Conservation (phyloP, 768 basidiomycete species). For the Hydnum rufescens region DNA sequence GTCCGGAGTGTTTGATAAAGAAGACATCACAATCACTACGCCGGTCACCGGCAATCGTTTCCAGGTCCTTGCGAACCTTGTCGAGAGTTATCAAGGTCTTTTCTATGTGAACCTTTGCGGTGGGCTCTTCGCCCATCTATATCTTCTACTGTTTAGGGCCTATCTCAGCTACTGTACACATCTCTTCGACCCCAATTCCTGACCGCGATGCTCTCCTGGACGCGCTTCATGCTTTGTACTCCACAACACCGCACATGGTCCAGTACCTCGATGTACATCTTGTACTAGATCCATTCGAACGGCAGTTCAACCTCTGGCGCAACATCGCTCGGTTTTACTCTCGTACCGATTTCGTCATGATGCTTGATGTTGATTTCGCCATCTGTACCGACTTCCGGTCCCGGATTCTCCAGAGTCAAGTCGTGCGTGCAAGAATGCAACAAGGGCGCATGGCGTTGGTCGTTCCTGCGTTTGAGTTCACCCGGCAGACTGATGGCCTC, state of each 20-base stretch:
- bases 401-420: conserved; percentile 28
- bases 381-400: conserved; percentile 62
- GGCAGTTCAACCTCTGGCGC: conserved; percentile 81
- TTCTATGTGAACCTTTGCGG: conserved; percentile 1
- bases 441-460: conserved; percentile 54
- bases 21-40: conserved; percentile 73
- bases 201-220: conserved; percentile 32
- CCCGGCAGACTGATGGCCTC: conserved; percentile 40
- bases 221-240: conserved; percentile 46
- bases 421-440: conserved; percentile 28
- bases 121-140: background rate
- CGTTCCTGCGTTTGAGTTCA: conserved; percentile 70
- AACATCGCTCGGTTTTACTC: conserved; percentile 73
- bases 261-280: conserved; percentile 68
- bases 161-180: conserved; percentile 66
- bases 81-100: conserved; percentile 56
- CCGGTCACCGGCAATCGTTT: conserved; percentile 66
- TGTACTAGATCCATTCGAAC: conserved; percentile 50
- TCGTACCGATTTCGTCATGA: conserved; percentile 68
- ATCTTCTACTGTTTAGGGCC: conserved; percentile 32
- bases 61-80: conserved; percentile 48
- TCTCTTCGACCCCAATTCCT: conserved; percentile 18
- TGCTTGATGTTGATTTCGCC: conserved; percentile 81
- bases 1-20: conserved; percentile 29
- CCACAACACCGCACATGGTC: conserved; percentile 42